These are phyloP conservation scores for Colletotrichum sp. DNA, from an alignment of 2,329 filamentous ascomycete species.

Conservation along the genomic window DNA sequence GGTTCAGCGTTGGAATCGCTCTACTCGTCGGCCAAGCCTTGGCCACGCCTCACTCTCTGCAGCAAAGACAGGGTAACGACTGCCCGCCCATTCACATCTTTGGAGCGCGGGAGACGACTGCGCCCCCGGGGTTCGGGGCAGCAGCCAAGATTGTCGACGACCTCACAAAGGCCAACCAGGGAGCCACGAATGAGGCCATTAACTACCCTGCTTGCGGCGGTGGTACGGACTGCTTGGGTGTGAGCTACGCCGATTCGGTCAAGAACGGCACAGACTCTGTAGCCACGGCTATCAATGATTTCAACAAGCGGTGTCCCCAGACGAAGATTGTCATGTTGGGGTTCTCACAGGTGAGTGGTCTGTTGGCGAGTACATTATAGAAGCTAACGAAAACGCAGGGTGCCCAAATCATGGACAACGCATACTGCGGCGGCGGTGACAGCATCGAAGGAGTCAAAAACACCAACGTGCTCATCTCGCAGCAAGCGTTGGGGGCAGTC, in stretches of 20 bases:
- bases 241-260: constrained; percentile 65
- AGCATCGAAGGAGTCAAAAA: constrained; percentile 47
- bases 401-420: constrained; percentile 68
- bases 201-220: constrained; percentile 68
- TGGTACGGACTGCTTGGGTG: constrained; percentile 60
- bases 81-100: constrained; percentile 51
- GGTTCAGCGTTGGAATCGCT: neutral
- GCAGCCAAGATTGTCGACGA: constrained; percentile 54
- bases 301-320: constrained; percentile 59
- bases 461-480: constrained; percentile 46
- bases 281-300: constrained; percentile 62
- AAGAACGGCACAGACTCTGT: constrained; percentile 63
- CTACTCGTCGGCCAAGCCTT: constrained; percentile 7
- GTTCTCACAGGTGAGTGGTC: constrained; percentile 60
- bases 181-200: constrained; percentile 60
- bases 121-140: constrained; percentile 56
- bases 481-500: constrained; percentile 56
- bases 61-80: neutral
- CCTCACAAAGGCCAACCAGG: constrained; percentile 51
- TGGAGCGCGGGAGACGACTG: constrained; percentile 53
- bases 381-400: constrained; percentile 42
- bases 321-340: constrained; percentile 65
- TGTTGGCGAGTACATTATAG: neutral
- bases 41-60: neutral
- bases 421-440: constrained; percentile 65